A percentile compares a stretch with the other conserved stretches of the same genome.
Conservation (phyloP, 2,329 filamentous ascomycete genomes). For the Penicillium vulpinum region DNA sequence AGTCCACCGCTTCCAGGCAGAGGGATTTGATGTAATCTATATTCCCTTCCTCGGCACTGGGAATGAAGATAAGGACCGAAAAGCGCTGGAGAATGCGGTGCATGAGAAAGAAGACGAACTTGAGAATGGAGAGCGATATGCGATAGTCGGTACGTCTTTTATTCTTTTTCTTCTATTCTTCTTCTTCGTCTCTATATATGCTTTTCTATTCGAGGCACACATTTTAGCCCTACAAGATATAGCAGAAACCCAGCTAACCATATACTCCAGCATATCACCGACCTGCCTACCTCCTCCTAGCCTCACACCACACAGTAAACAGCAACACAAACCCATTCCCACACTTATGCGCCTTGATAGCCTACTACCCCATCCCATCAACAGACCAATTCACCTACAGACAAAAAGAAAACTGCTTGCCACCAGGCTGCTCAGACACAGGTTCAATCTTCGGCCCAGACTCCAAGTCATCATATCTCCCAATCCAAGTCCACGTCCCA, state of each 20-base stretch:
- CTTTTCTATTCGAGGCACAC: neutral
- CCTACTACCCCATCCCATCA: slow-evolving; percentile 54
- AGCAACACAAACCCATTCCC: slow-evolving; percentile 58
- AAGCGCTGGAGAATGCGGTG: slow-evolving; percentile 50
- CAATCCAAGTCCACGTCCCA: slow-evolving; percentile 59
- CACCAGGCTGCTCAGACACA: slow-evolving; percentile 29
- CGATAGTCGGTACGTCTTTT: slow-evolving; percentile 55
- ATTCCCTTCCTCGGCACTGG: slow-evolving; percentile 44
- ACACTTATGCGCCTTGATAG: slow-evolving; percentile 58
- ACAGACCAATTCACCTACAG: slow-evolving; percentile 10
- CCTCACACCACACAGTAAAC: slow-evolving; percentile 35
- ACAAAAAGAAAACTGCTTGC: slow-evolving; percentile 27
- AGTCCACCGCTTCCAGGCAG: slow-evolving; percentile 54
- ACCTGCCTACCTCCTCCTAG: slow-evolving; percentile 57
- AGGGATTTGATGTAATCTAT: slow-evolving; percentile 60
- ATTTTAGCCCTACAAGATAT: neutral
- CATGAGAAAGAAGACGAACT: slow-evolving; percentile 54
- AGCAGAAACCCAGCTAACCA: neutral
- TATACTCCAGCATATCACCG: slow-evolving; percentile 55
- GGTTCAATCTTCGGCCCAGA: slow-evolving; percentile 34
- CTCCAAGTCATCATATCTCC: slow-evolving; percentile 33
- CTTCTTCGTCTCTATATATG: neutral
- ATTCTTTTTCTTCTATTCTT: no score
- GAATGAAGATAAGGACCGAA: slow-evolving; percentile 49
- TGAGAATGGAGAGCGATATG: slow-evolving; percentile 58